Base-by-base conservation (phyloP, 2,329 filamentous ascomycete genomes). In the Aspergillus sp. region DNA sequence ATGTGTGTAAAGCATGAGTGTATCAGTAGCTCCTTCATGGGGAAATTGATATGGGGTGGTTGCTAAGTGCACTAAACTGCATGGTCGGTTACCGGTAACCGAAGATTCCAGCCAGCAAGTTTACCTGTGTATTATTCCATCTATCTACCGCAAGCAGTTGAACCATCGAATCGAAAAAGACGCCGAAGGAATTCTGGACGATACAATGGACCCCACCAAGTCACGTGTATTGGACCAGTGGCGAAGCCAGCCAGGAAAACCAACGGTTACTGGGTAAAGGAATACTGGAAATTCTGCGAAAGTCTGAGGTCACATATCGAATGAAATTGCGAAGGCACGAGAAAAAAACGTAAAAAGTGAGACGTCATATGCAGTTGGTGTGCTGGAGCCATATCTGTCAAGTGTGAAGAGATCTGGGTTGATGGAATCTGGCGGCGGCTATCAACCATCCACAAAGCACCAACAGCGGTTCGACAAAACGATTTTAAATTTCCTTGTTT, bases 201-300 rank as follows among this genome's bases (percentile, higher is more conserved):
- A 50, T 50, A 50, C 47, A 9, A 32, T n/a, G 47, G 28, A 50
- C 53, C 25, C 39, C 53, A 55, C 39, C 53, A 55, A 39, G 30
- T 36, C 53, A 38, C 53, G 41, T 47, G 39, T 10, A 15, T 5
- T 47, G 15, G 38, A 10, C 19, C 19, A 38, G 41, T 41, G 52
- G 41, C 39, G 32, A 28, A 55, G 15, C 17, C 6, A 43, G 52
- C 9, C 17, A 43, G 1, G 25, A 30, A 28, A 32, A 2, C 21
- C 36, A 41, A 28, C 15, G 13, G 13, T n/a, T 28, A 49, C 23
- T 17, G 19, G 23, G 23, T 28, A 3, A 25, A 49, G 21, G 23
- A 17, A 6, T 28, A 30, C 23, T 28, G 47, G 47, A 30, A 30
- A n/a, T 25, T n/a, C 15, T n/a, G 23, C n/a, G 47, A 50, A 15